phyloP scores from a whole-genome alignment of 208 protist genomes.

The Wallacemonas collosoma region DNA sequence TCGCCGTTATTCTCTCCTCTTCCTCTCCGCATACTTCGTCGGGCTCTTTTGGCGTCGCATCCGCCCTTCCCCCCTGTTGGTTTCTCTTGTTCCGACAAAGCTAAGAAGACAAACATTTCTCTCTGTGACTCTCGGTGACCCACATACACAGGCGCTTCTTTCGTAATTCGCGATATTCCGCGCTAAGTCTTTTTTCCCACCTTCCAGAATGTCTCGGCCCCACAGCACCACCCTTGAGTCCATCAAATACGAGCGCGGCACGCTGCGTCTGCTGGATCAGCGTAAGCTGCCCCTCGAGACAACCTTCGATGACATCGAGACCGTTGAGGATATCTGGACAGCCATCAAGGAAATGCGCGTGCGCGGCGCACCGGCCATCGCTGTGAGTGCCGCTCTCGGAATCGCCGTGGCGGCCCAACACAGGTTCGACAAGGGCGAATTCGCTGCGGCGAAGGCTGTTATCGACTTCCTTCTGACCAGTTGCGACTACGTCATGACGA shows the following conservation, averaged over 20 bases:
- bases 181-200: not conserved
- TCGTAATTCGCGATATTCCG: not conserved
- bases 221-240: conserved; percentile 77
- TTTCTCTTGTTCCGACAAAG: conserved; percentile 3
- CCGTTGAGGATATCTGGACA: conserved; percentile 82
- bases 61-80: not conserved
- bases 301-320: conserved; percentile 79
- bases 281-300: conserved; percentile 81
- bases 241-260: conserved; percentile 72
- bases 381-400: conserved; percentile 92
- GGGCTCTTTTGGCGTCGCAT: too few relatives aligned
- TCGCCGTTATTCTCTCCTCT: too few relatives aligned
- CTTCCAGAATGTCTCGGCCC: conserved; percentile 31
- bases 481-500: conserved; percentile 90
- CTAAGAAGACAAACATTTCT: too few relatives aligned
- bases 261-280: conserved; percentile 83
- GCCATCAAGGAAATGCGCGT: conserved; percentile 95
- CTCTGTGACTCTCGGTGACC: too few relatives aligned
- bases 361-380: conserved; percentile 95
- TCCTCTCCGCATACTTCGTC: not conserved
- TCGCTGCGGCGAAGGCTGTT: conserved; percentile 35
- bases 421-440: conserved; percentile 30
- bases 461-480: conserved; percentile 62
- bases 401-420: conserved; percentile 85
- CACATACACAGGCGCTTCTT: too few relatives aligned